Evolutionary conservation across 306 rosid genomes (phyloP), one percentile per base, ranked within the genome.

Genomic region (Rosa chinensis): DNA sequence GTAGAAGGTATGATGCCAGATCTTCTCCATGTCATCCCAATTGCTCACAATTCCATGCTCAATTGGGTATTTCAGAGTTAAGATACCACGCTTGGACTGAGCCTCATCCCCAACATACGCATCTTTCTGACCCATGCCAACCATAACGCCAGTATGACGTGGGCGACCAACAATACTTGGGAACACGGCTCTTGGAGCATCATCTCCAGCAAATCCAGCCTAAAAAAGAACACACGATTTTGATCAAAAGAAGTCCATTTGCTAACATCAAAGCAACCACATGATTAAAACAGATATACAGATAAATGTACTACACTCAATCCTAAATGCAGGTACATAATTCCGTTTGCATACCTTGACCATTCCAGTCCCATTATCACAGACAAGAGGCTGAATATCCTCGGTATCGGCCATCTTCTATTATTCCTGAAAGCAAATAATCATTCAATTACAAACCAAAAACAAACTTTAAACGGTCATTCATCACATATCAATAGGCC

Each of bases 21-120:
- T 91, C 86, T 91, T 91, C 82, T 91, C 97, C 97, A 91, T 91
- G 71, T 91, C 97, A 80, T 91, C 97, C 97, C 97, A 91, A 7
- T 91, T 91, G 77, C 89, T 91, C 8, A 91, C 97, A 74, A 91
- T 91, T 1, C 97, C 97, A 47, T 91, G 97, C 85, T 91, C 97
- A 78, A 91, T 91, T 0, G 97, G 97, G 82, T 91, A 91, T 45
- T 83, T 83, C 42, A 79, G 56, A 78, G 85, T 82, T 64, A 82
- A 73, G 47, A 82, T 82, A 73, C 85, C 85, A 66, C 85, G 79
- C 79, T 82, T 82, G 40, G 85, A 82, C 75, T 82, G 85, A 73
- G 85, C 85, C 76, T 82, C 85, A 66, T 82, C 85, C 39, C 85
- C 85, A 73, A 82, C 85, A 73, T 82, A 82, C 6, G 85, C 85